Percentiles rank a stretch among this genome's conserved stretches.
These are phyloP conservation scores for Salix koriyanagi DNA, from an alignment of 345 rosid genomes.

Conservation along the genomic window DNA sequence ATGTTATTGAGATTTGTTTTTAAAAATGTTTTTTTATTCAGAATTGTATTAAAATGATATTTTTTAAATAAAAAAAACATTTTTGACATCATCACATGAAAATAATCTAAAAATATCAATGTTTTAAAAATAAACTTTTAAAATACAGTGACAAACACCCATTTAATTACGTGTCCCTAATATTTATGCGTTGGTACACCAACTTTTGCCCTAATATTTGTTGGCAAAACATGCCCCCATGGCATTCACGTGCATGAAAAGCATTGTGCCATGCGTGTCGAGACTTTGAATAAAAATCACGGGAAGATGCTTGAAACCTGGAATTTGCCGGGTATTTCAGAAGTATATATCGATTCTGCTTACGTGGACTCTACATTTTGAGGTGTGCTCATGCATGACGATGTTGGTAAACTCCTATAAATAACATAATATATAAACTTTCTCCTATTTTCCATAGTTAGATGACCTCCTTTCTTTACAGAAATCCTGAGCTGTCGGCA, in stretches of 20 bases:
- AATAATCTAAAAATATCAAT: accelerated
- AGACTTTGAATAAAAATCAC: not conserved
- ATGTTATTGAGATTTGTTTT: no score
- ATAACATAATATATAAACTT: no score
- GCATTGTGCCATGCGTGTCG: not conserved
- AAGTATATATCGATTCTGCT: not conserved
- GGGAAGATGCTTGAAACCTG: not conserved
- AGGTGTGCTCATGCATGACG: slow-evolving; percentile 14
- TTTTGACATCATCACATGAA: no score
- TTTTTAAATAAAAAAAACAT: accelerated
- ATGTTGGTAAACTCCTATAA: not conserved
- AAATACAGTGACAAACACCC: accelerated
- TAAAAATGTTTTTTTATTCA: no score
- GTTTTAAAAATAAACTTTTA: no score
- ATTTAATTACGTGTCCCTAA: no score
- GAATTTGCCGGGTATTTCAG: not conserved
- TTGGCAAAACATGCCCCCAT: slow-evolving; percentile 1
- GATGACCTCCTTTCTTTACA: not conserved
- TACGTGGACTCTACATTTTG: not conserved
- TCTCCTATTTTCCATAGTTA: no score
- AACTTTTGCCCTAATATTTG: not conserved
- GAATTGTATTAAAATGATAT: no score
- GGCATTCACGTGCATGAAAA: slow-evolving; percentile 25
- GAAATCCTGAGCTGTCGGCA: not conserved
- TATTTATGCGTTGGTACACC: no score